phyloP scores from a whole-genome alignment of 208 protist species.

The Phytomonas francai region DNA sequence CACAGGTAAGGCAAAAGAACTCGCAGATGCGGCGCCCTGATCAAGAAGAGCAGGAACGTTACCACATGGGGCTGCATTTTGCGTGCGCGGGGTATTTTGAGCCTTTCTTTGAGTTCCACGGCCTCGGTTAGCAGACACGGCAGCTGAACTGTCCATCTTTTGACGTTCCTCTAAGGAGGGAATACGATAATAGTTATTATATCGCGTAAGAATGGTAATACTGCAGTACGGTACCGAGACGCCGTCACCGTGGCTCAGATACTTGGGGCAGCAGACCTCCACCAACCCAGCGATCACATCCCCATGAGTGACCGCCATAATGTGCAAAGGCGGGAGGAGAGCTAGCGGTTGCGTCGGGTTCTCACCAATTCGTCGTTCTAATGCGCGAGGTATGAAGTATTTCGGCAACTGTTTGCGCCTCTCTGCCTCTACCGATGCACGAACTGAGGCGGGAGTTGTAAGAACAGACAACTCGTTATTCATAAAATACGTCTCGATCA shows the following conservation, averaged over 20 bases:
- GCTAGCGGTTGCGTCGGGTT: conserved; percentile 16
- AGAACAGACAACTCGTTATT: conserved; percentile 9
- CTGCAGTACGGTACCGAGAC: conserved; percentile 79
- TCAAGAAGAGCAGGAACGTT: background rate
- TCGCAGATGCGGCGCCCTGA: conserved; percentile 2
- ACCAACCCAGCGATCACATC: conserved; percentile 54
- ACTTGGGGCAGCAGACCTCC: conserved; percentile 57
- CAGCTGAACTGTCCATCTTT: background rate
- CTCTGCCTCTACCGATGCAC: conserved; percentile 28
- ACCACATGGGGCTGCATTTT: background rate
- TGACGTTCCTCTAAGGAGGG: conserved; percentile 9
- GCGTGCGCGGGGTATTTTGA: background rate
- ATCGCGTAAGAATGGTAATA: conserved; percentile 43
- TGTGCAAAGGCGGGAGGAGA: conserved; percentile 59
- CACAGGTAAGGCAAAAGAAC: conserved; percentile 10
- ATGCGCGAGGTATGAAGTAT: conserved; percentile 31
- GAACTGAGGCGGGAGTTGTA: conserved; percentile 33
- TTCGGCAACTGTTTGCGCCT: conserved; percentile 35
- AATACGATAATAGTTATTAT: conserved; percentile 76
- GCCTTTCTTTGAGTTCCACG: background rate
- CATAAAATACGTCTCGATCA: conserved; percentile 45
- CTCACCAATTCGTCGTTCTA: conserved; percentile 14
- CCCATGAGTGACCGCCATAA: conserved; percentile 75
- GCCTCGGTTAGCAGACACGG: background rate
- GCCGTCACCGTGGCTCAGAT: conserved; percentile 31